Percentiles rank a stretch among this genome's conserved stretches.
These are phyloP conservation scores for Zoysia japonica DNA, from an alignment of 176 grass and related monocot genomes.

Conservation along the genomic window DNA sequence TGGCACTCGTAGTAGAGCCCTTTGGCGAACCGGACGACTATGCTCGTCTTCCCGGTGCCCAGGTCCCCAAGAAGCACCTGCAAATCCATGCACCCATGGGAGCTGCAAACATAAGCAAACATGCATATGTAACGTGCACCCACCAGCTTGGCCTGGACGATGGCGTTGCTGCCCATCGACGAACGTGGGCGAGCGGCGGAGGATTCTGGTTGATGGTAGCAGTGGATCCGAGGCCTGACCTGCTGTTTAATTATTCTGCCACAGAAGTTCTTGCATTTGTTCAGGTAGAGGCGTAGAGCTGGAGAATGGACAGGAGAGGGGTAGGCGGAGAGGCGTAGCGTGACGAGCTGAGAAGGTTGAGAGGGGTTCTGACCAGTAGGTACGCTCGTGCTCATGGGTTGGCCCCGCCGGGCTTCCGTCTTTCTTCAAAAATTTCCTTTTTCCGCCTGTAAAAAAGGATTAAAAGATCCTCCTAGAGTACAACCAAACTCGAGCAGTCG, in stretches of 20 bases:
- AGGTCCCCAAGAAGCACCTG: slow-evolving; percentile 77
- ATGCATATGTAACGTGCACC: slow-evolving; percentile 22
- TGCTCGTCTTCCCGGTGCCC: slow-evolving; percentile 84
- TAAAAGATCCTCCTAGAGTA: too few relatives aligned
- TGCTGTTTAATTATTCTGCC: too few relatives aligned
- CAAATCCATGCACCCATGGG: not conserved
- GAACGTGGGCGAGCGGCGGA: not conserved
- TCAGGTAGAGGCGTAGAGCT: not conserved
- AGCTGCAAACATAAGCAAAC: not conserved
- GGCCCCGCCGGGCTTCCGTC: not conserved
- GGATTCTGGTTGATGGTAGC: not conserved
- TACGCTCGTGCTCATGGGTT: not conserved
- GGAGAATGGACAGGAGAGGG: not conserved
- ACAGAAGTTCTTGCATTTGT: not conserved
- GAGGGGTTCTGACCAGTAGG: not conserved
- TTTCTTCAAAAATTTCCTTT: not conserved
- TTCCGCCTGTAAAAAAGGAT: too few relatives aligned
- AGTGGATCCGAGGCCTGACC: not conserved
- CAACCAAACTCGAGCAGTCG: too few relatives aligned
- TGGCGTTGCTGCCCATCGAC: slow-evolving; percentile 40
- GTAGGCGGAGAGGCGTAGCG: not conserved
- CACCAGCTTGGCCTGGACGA: slow-evolving; percentile 91
- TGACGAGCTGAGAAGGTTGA: slow-evolving; percentile 1
- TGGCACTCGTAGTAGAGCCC: slow-evolving; percentile 74
- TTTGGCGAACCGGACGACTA: slow-evolving; percentile 71